Evolutionary conservation across 2,329 filamentous ascomycete genomes (phyloP), one percentile per base, ranked within the genome.

Genomic region (Diaporthe sp.): DNA sequence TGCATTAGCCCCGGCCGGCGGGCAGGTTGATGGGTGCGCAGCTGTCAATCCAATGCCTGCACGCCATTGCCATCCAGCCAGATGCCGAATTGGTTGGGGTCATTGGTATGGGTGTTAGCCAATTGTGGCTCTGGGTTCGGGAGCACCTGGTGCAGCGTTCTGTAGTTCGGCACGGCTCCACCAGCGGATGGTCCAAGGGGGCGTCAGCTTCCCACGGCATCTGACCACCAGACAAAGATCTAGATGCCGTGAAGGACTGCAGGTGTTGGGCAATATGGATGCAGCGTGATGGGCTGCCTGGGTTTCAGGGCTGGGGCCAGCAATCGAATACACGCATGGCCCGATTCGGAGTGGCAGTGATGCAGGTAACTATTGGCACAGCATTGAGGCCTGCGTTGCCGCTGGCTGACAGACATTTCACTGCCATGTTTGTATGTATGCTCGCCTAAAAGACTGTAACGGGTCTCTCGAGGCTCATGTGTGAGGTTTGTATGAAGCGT

Each of bases 181-280:
- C 39, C 59, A 50, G 27, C 42, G n/a, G 61, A 9, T 37, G 61
- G 19, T n/a, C 13, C 30, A 50, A 66, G 32, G 30, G 51, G 42
- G 61, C 44, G 61, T 66, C 61, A 66, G 61, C 61, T 30, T 22
- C 44, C 61, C 44, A 37, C 13, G 13, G 61, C 42, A 66, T 66
- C 61, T 66, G 61, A 66, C 61, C 61, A 66, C 42, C 44, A 35
- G 42, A 17, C 61, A 50, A 66, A 50, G 44, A 37, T 56, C 61
- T 25, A 51, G 30, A 22, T 19, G 61, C 44, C 17, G 44, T 37
- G 17, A 12, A 32, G 9, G 12, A 27, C 9, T 42, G 59, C 61
- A 37, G 50, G 27, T 66, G 42, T 27, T n/a, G 9, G 8, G 37
- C 58, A 30, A 42, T n/a, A 47, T 32, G 44, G 44, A 66, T 66